phyloP scores from a whole-genome alignment of 2,329 filamentous ascomycete species.

The Karstenula rhodostoma region DNA sequence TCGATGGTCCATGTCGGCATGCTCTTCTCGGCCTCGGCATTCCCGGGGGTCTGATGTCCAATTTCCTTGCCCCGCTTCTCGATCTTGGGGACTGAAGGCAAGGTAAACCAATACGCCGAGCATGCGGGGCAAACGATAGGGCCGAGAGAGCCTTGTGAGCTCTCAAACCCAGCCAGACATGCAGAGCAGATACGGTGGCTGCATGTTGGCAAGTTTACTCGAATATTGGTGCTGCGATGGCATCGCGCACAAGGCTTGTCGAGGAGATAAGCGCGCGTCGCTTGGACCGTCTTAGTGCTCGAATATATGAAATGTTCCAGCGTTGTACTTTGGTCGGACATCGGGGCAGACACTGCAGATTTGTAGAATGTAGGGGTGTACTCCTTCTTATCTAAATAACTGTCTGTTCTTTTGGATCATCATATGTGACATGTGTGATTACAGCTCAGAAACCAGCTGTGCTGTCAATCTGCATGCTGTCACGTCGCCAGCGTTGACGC shows the following conservation, averaged over 20 bases:
- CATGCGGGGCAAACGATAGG: neutral
- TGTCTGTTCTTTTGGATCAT: neutral
- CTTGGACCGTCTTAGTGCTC: neutral
- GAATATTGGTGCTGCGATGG: slow-evolving; percentile 2
- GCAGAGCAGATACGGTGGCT: slow-evolving; percentile 8
- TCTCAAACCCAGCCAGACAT: neutral
- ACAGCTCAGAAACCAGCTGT: neutral
- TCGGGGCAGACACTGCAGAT: neutral
- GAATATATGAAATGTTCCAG: neutral
- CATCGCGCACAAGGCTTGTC: slow-evolving; percentile 5
- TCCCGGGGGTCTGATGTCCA: no score
- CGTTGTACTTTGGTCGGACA: neutral
- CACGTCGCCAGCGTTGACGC: no score
- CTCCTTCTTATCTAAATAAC: neutral
- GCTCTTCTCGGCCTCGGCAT: no score
- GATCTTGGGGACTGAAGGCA: neutral
- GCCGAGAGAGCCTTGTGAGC: neutral
- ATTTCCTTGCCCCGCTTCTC: no score
- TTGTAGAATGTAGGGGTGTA: neutral
- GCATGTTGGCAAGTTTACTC: neutral
- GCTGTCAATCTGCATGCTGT: neutral
- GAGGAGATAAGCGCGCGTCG: neutral
- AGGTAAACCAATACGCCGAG: slow-evolving; percentile 1
- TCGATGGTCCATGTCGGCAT: no score
- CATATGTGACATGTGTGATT: neutral